Conservation (phyloP, 352 stramenopile species). For the Globisporangium spinosum region DNA sequence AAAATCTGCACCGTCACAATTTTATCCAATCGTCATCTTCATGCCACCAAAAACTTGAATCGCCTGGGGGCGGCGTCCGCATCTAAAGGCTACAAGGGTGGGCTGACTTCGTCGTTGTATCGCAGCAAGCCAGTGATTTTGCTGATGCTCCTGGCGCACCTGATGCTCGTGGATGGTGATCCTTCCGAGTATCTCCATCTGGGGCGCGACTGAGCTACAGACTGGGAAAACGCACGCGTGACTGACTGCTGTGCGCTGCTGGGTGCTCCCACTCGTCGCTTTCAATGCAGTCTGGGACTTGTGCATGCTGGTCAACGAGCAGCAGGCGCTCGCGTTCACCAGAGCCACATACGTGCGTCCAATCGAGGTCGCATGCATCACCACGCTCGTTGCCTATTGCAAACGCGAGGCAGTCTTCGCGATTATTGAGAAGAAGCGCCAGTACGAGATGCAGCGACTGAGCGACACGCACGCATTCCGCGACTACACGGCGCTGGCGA, state of each 20-base stretch:
- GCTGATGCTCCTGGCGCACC: constrained; percentile 34
- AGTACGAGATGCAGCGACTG: constrained; percentile 19
- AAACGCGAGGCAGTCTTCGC: constrained; percentile 13
- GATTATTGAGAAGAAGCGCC: constrained; percentile 19
- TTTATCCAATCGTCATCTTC: no score
- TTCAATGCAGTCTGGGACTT: constrained; percentile 40
- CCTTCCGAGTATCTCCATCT: constrained; percentile 31
- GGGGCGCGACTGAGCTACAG: constrained; percentile 24
- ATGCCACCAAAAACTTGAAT: constrained; percentile 19
- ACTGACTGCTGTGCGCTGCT: constrained; percentile 35
- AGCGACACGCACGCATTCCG: constrained; percentile 23
- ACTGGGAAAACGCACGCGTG: constrained; percentile 26
- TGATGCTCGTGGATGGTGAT: constrained; percentile 52
- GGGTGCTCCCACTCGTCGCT: constrained; percentile 31
- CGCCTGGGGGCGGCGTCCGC: constrained; percentile 8
- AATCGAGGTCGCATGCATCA: constrained; percentile 30
- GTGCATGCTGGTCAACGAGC: constrained; percentile 26
- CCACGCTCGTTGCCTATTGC: constrained; percentile 4
- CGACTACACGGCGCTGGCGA: constrained; percentile 21
- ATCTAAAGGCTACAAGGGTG: constrained; percentile 27
- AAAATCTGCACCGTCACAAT: no score
- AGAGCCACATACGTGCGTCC: constrained; percentile 32
- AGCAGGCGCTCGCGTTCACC: constrained; percentile 21
- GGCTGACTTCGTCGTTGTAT: constrained; percentile 33
- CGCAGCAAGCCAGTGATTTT: constrained; percentile 32